phyloP scores from a whole-genome alignment of 1,139 yeast species.

The Candida tunisiensis region DNA sequence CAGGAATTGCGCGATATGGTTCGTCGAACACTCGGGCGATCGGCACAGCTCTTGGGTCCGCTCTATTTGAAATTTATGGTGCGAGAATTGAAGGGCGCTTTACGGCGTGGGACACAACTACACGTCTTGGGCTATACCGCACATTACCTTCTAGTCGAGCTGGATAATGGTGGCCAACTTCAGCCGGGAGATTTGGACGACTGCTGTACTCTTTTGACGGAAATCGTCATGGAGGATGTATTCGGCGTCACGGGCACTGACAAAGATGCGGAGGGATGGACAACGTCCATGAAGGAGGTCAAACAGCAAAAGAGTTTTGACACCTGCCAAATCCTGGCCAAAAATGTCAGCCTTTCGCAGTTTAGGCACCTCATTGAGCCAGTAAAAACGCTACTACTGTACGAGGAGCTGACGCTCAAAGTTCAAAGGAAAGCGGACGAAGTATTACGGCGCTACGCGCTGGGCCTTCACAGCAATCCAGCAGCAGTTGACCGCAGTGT shows the following conservation, averaged over 20 bases:
- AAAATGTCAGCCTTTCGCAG: conserved; percentile 40
- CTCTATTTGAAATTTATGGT: conserved; percentile 56
- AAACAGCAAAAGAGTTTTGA: conserved; percentile 81
- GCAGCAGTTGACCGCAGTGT: conserved; percentile 41
- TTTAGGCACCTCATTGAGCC: conserved; percentile 58
- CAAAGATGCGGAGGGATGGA: conserved; percentile 87
- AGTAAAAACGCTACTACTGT: conserved; percentile 39
- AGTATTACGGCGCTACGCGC: conserved; percentile 52
- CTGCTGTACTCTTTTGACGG: conserved; percentile 42
- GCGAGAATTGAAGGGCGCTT: conserved; percentile 61
- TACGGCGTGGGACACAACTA: conserved; percentile 81
- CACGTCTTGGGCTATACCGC: conserved; percentile 86
- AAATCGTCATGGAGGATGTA: conserved; percentile 76
- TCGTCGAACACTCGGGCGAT: conserved; percentile 56
- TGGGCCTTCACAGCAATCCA: conserved; percentile 58
- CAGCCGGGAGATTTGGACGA: conserved; percentile 65
- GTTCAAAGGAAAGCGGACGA: conserved; percentile 69
- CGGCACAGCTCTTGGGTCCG: conserved; percentile 53
- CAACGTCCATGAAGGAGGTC: conserved; percentile 77
- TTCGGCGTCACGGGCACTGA: conserved; percentile 92
- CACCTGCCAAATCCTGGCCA: conserved; percentile 62
- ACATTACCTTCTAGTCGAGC: conserved; percentile 47
- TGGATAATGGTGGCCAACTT: conserved; percentile 29
- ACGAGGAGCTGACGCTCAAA: conserved; percentile 49
- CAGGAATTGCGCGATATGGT: conserved; percentile 83